Percentiles rank a stretch among this genome's conserved stretches.
phyloP scores from a whole-genome alignment of 179 eudicot species.

The Silene coronaria region DNA sequence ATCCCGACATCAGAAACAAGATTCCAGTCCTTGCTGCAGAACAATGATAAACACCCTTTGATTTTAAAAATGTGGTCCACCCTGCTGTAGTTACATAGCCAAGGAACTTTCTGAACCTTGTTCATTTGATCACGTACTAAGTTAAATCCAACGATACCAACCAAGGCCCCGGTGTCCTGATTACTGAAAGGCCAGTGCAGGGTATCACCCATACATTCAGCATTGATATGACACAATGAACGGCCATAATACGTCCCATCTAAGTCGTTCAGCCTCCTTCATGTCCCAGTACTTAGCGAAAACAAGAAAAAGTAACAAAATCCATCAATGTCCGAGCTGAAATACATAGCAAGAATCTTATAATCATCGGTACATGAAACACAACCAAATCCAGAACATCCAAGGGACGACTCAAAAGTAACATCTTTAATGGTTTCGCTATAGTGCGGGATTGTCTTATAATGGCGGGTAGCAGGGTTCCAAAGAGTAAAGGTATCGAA shows the following conservation, averaged over 20 bases:
- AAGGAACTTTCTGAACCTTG: not conserved
- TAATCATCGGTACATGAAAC: not conserved
- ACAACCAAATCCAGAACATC: not conserved
- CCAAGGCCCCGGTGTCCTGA: not conserved
- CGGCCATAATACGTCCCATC: not conserved
- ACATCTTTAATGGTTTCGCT: not conserved
- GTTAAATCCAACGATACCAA: not conserved
- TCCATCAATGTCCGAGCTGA: not conserved
- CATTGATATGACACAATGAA: not conserved
- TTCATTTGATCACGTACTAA: not conserved
- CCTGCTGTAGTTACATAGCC: not conserved
- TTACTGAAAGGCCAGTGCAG: not conserved
- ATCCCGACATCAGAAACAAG: not conserved
- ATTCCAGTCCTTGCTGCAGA: not conserved
- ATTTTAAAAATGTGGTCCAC: not conserved
- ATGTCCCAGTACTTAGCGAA: not conserved
- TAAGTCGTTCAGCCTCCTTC: not conserved
- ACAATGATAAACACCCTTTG: not conserved
- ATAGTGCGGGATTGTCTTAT: not conserved
- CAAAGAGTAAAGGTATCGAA: not conserved
- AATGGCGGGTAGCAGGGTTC: not conserved
- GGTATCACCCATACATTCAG: not conserved
- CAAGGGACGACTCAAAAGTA: not conserved
- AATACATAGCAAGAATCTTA: not conserved
- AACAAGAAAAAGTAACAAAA: not conserved